These are phyloP conservation scores for Fusarium algeriense DNA, from an alignment of 2,329 filamentous ascomycete genomes.

Conservation along the genomic window DNA sequence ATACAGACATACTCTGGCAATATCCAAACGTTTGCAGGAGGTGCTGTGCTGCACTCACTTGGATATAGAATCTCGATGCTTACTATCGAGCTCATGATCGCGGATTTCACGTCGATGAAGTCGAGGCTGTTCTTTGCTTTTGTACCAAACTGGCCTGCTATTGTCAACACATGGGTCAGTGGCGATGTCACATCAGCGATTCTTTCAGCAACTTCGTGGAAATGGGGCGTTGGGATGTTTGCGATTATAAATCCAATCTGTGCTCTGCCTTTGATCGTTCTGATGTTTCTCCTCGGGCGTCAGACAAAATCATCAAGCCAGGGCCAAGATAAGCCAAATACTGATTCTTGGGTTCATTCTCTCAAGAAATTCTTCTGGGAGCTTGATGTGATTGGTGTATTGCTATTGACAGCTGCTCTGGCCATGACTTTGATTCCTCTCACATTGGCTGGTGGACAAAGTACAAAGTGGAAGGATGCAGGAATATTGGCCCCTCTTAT, in stretches of 20 bases:
- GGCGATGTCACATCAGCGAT: neutral
- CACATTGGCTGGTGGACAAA: neutral
- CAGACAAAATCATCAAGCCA: accelerated
- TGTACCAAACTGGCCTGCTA: neutral
- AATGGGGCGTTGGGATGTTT: neutral
- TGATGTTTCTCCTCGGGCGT: neutral
- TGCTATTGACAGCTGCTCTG: neutral
- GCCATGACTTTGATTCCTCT: neutral
- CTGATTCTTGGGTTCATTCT: neutral
- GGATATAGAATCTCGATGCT: neutral
- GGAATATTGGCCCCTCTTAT: neutral
- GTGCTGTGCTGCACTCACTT: neutral
- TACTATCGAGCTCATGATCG: neutral
- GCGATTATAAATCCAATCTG: neutral
- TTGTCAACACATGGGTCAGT: neutral
- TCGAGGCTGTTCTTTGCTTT: neutral
- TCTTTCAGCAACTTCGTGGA: neutral
- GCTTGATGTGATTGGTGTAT: neutral
- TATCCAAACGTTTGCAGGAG: neutral
- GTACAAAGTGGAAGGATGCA: neutral
- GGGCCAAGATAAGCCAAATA: neutral
- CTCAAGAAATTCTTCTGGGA: neutral
- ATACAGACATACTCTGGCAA: neutral
- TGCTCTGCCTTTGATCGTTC: neutral
- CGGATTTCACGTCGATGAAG: neutral